Base-by-base conservation (phyloP, 2,329 filamentous ascomycete species). In the Fusarium anguioides region DNA sequence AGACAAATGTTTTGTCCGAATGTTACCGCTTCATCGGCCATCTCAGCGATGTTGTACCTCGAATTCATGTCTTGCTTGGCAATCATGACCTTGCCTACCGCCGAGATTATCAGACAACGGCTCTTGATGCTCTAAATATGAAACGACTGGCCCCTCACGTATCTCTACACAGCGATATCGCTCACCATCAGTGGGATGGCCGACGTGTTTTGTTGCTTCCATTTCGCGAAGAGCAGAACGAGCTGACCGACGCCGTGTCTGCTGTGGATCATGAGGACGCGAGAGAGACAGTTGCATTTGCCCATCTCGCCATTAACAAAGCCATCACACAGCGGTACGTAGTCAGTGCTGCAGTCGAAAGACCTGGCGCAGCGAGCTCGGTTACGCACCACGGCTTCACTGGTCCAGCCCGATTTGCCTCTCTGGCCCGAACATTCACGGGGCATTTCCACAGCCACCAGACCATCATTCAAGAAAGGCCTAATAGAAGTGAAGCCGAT, bases 41-140 rank as follows among this genome's bases (percentile, higher is more conserved):
- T 7, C 46, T 72, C 24, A 72, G 48, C 42, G 56, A 68, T 8
- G 24, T 37, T 8, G 50, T 70, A 11, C 67, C 69, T 6, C 56
- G 39, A 11, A 20, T 73, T 15, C 55, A 73, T 29, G 56, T 73
- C 40, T 0, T 73, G 8, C 68, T 73, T 10, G 71, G 71, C 12
- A 73, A 73, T 31, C 71, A 73, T 52, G 64, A 73, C 5, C 70
- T 73, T 20, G 57, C 68, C 26, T 72, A 72, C 23, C 64, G 66
- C 48, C 70, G 66, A 15, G 70, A 73, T 35, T 71, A 72, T 41
- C 42, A 70, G 40, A 72, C 64, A 1, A 72, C 66, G 0, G 70
- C 70, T 0, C 68, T 72, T 2, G 39, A 70, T 1, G 66, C 52
- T 8, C 42, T 72, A 14, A 65, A 68, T 10, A 62, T 72, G 12